phyloP scores from a whole-genome alignment of 768 basidiomycete genomes.

The Lanmaoa rubissima region DNA sequence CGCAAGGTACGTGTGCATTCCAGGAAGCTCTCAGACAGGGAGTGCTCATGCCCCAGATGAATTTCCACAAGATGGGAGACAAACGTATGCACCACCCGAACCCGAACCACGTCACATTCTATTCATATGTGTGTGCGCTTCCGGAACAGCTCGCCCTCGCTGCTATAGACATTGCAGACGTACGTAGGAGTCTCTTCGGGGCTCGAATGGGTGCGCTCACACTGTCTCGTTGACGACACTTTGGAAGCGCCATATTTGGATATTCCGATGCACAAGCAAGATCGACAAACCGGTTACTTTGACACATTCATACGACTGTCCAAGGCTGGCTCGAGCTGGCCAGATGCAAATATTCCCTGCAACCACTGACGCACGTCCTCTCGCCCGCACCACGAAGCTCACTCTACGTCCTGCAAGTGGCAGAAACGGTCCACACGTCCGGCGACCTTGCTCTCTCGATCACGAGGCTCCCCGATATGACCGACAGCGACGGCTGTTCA shows the following conservation, averaged over 20 bases:
- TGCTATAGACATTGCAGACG: too few relatives aligned
- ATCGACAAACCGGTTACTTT: too few relatives aligned
- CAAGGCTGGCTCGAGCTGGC: neutral
- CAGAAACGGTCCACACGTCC: too few relatives aligned
- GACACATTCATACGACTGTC: too few relatives aligned
- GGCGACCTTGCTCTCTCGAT: too few relatives aligned
- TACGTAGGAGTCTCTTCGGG: too few relatives aligned
- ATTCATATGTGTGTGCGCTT: neutral
- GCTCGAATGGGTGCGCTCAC: too few relatives aligned
- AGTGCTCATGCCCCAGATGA: neutral
- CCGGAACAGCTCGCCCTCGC: neutral
- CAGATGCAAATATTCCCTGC: too few relatives aligned
- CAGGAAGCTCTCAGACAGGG: neutral
- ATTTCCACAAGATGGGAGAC: neutral
- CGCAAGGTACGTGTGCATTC: neutral
- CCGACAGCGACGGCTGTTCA: too few relatives aligned
- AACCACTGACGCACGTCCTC: neutral
- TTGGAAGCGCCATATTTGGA: too few relatives aligned
- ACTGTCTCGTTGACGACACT: neutral
- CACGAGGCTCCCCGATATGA: too few relatives aligned
- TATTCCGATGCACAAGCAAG: too few relatives aligned
- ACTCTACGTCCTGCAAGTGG: neutral
- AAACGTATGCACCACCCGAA: neutral
- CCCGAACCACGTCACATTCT: neutral
- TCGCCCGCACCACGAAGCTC: neutral